Percentiles rank a stretch among this genome's conserved stretches.
These are phyloP conservation scores for Kondoa subrosea DNA, from an alignment of 768 basidiomycete species.

Conservation along the genomic window DNA sequence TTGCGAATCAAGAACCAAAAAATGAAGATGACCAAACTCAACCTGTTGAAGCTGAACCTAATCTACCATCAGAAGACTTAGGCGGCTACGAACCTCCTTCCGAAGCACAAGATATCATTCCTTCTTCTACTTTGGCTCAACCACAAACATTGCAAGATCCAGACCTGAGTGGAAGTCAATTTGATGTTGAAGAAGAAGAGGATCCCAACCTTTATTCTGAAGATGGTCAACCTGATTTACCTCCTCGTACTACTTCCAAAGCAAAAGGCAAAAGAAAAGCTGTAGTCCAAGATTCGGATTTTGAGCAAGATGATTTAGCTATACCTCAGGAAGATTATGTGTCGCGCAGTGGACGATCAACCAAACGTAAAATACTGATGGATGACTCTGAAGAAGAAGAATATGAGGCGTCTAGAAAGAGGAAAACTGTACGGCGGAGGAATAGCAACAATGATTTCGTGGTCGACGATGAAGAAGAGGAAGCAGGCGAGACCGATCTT, in stretches of 20 bases:
- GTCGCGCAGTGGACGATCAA: constrained; percentile 1
- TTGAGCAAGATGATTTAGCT: constrained; percentile 7
- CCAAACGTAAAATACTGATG: neutral
- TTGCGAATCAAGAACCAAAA: neutral
- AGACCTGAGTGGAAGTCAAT: neutral
- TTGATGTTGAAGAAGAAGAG: neutral
- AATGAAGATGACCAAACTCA: neutral
- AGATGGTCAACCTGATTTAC: neutral
- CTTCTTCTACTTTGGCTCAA: neutral
- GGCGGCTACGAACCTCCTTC: constrained; percentile 3
- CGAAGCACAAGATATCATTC: neutral
- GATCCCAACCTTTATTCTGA: neutral
- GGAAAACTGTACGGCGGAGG: neutral
- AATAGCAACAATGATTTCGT: constrained; percentile 17
- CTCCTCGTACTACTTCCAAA: neutral
- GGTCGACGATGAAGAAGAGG: constrained; percentile 9
- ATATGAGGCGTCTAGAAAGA: neutral
- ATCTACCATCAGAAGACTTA: neutral
- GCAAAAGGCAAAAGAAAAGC: neutral
- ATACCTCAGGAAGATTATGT: neutral
- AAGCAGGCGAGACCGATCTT: constrained; percentile 12
- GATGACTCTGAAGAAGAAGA: neutral
- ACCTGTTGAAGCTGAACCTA: neutral
- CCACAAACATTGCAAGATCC: neutral
- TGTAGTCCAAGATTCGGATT: constrained; percentile 1